A percentile compares a stretch with the other conserved stretches of the same genome.
Conservation (phyloP, 2,329 filamentous ascomycete genomes). For the Bisporella sp. region DNA sequence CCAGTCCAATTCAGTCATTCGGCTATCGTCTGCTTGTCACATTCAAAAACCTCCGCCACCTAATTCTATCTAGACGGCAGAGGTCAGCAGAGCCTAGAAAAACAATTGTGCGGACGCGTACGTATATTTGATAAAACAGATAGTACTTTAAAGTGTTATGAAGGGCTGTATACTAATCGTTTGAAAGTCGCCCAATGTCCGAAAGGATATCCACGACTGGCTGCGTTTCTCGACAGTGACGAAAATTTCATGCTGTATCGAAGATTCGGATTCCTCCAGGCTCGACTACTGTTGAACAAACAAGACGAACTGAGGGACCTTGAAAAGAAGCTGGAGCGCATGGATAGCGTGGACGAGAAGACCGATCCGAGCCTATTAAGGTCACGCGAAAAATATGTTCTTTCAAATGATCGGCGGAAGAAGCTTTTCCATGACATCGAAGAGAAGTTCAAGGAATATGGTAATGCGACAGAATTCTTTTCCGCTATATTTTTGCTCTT, state of each 20-base stretch:
- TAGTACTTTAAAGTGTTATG: too few species aligned
- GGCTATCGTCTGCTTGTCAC: too few species aligned
- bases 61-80: too few species aligned
- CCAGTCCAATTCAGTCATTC: too few species aligned
- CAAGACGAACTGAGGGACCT: constrained; percentile 17
- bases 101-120: too few species aligned
- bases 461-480: not conserved
- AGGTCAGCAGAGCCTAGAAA: too few species aligned
- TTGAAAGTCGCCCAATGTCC: not conserved
- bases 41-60: too few species aligned
- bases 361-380: not conserved
- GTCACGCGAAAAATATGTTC: constrained; percentile 7
- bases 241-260: constrained; percentile 35
- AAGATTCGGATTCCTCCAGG: constrained; percentile 34
- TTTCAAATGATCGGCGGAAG: constrained; percentile 2
- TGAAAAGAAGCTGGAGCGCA: constrained; percentile 13
- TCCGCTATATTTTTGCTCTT: too few species aligned
- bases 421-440: constrained; percentile 12
- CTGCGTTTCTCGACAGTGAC: constrained; percentile 33
- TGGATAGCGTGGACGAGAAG: constrained; percentile 5
- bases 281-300: constrained; percentile 26
- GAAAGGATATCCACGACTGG: not conserved
- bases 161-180: too few species aligned
- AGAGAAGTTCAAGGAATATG: constrained; percentile 8
- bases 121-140: too few species aligned